Conservation (phyloP, 176 grass and related monocot genomes). For the Lolium rigidum region DNA sequence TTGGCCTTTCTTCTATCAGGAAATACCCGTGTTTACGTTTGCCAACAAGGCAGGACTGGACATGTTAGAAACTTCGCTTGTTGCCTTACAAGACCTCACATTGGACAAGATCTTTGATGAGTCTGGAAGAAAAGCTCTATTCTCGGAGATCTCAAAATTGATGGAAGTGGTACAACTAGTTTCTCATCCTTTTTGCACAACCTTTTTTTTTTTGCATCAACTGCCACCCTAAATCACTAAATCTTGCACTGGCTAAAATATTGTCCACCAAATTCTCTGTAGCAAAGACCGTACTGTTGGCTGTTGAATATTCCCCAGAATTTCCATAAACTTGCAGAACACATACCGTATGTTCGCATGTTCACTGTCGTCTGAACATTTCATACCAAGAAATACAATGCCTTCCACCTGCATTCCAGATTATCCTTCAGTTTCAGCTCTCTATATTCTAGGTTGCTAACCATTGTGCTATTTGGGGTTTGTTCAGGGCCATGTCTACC, state of each 20-base stretch:
- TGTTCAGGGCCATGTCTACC: conserved; percentile 76
- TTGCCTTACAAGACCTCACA: conserved; percentile 89
- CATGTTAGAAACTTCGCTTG: conserved; percentile 92
- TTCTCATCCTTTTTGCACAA: no score
- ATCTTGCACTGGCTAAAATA: no score
- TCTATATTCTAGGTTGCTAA: not conserved
- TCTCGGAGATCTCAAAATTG: conserved; percentile 71
- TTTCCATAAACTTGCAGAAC: not conserved
- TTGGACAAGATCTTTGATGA: conserved; percentile 96
- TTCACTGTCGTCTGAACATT: not conserved
- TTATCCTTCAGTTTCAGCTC: not conserved
- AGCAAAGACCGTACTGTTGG: no score
- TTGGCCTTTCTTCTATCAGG: conserved; percentile 33
- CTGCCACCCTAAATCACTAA: not conserved
- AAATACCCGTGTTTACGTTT: conserved; percentile 78
- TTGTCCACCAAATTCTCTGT: not conserved
- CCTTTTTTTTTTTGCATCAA: not conserved
- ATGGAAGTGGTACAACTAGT: conserved; percentile 74
- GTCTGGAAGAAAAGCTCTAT: conserved; percentile 69
- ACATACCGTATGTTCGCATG: not conserved
- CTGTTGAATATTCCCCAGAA: not conserved
- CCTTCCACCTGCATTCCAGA: not conserved
- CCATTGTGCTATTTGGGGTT: fast-evolving
- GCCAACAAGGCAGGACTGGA: conserved; percentile 94
- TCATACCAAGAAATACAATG: not conserved